These are phyloP conservation scores for Picea glauca DNA, from an alignment of 75 land plant genomes.

Conservation along the genomic window DNA sequence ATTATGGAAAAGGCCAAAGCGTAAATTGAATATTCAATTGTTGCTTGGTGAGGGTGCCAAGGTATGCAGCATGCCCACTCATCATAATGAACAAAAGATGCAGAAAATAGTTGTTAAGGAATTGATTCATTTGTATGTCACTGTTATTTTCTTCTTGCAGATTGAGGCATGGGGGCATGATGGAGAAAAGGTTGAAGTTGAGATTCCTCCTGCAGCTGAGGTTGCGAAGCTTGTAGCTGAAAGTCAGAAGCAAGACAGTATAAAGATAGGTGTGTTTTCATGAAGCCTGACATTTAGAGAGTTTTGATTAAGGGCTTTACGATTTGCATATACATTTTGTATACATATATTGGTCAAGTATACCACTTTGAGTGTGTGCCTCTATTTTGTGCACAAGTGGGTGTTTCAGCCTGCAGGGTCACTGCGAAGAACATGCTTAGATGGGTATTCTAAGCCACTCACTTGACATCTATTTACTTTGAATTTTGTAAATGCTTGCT, in stretches of 20 bases:
- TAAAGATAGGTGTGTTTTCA: constrained; percentile 32
- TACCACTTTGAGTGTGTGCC: no score
- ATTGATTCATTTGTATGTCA: neutral
- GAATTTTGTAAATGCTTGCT: no score
- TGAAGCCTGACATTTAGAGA: neutral
- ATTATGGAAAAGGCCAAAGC: constrained; percentile 64
- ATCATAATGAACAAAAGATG: neutral
- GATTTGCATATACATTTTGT: neutral
- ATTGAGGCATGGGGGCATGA: constrained; percentile 68
- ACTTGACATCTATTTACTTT: no score
- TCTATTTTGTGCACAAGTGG: no score
- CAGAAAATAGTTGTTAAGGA: neutral
- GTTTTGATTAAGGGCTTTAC: neutral
- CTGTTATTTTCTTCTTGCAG: constrained; percentile 24
- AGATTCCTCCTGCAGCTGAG: constrained; percentile 63
- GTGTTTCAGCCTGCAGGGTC: no score
- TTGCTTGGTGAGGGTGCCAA: constrained; percentile 70
- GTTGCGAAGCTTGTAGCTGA: constrained; percentile 39
- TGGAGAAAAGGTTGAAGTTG: constrained; percentile 67
- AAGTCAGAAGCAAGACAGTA: constrained; percentile 25
- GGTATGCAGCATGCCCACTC: constrained; percentile 30
- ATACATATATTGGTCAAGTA: neutral
- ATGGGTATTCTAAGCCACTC: no score
- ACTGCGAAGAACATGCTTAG: no score
- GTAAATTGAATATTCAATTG: constrained; percentile 63